Evolutionary conservation across 1,139 yeast genomes (phyloP).

Genomic region (Debaryomyces robertsiae): DNA sequence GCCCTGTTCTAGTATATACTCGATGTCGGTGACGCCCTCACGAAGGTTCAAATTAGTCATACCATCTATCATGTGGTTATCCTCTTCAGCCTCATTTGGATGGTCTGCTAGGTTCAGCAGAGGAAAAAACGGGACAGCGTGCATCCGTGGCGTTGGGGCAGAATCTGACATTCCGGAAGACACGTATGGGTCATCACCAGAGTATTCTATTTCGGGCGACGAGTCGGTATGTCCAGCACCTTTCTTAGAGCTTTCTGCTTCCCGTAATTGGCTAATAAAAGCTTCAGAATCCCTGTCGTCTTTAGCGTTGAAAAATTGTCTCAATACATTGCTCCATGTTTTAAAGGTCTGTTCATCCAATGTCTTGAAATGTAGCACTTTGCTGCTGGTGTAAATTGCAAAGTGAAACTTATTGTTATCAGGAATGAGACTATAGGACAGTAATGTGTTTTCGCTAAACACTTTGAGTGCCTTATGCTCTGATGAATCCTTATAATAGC

Average conservation of each 20-base stretch:
- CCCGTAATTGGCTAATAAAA: not conserved
- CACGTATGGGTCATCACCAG: constrained; percentile 3
- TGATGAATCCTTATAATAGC: constrained; percentile 58
- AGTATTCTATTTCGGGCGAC: constrained; percentile 2
- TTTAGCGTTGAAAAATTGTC: constrained; percentile 23
- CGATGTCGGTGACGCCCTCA: constrained; percentile 17
- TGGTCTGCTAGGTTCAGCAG: constrained; percentile 3
- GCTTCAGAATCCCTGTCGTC: constrained; percentile 4
- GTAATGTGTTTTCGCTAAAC: constrained; percentile 27
- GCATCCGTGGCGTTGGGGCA: not conserved
- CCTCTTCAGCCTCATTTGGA: constrained; percentile 10
- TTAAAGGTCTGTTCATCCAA: constrained; percentile 34
- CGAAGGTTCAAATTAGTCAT: constrained; percentile 1
- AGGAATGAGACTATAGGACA: constrained; percentile 29
- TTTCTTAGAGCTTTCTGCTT: constrained; percentile 2
- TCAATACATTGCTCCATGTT: constrained; percentile 44
- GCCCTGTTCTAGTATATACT: constrained; percentile 47
- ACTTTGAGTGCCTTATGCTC: constrained; percentile 60
- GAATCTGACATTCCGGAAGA: constrained; percentile 6
- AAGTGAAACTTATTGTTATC: constrained; percentile 41
- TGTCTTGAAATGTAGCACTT: constrained; percentile 47
- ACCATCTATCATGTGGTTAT: not conserved
- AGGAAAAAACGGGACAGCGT: not conserved
- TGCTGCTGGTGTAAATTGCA: constrained; percentile 41
- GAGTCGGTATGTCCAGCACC: not conserved